These are phyloP conservation scores for Scytalidium sp. DNA, from an alignment of 2,329 filamentous ascomycete genomes.

Conservation along the genomic window DNA sequence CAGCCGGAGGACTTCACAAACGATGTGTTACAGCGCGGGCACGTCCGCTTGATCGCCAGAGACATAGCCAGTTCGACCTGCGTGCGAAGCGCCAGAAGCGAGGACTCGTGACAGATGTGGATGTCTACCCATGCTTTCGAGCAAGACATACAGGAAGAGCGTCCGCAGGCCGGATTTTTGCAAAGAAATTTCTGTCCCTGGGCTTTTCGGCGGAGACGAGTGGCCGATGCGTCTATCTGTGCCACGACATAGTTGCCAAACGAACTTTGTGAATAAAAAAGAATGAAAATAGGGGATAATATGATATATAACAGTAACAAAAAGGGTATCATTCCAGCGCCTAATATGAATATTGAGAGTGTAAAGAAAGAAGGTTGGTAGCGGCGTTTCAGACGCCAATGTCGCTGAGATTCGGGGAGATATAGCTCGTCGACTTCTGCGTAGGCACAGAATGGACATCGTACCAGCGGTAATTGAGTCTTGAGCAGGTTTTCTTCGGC, in stretches of 20 bases:
- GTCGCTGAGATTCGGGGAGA: slow-evolving; percentile 51
- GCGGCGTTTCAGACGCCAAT: slow-evolving; percentile 54
- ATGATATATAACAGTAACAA: slow-evolving; percentile 50
- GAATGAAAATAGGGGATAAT: slow-evolving; percentile 41
- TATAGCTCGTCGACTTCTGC: slow-evolving; percentile 82
- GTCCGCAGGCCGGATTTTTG: slow-evolving; percentile 63
- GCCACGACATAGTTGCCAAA: slow-evolving; percentile 38
- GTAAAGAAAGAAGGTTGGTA: slow-evolving; percentile 32
- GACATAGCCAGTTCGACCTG: slow-evolving; percentile 93
- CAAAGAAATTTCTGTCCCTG: slow-evolving; percentile 78
- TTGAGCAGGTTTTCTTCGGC: slow-evolving; percentile 73
- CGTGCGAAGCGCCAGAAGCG: slow-evolving; percentile 76
- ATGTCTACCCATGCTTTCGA: slow-evolving; percentile 81
- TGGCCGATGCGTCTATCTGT: slow-evolving; percentile 58
- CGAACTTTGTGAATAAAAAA: slow-evolving; percentile 40
- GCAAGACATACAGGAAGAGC: slow-evolving; percentile 78
- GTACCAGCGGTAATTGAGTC: slow-evolving; percentile 70
- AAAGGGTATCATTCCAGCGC: slow-evolving; percentile 53
- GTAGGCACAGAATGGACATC: slow-evolving; percentile 89
- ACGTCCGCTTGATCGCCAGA: slow-evolving; percentile 90
- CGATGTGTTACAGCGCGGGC: slow-evolving; percentile 83
- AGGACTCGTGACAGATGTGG: slow-evolving; percentile 85
- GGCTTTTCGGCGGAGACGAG: slow-evolving; percentile 65
- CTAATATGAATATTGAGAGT: slow-evolving; percentile 44
- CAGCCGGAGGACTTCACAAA: slow-evolving; percentile 94